Percentiles rank a stretch among this genome's conserved stretches.
Conservation (phyloP, 371 early-diverging fungal genomes). For the Chytridium lagenaria region DNA sequence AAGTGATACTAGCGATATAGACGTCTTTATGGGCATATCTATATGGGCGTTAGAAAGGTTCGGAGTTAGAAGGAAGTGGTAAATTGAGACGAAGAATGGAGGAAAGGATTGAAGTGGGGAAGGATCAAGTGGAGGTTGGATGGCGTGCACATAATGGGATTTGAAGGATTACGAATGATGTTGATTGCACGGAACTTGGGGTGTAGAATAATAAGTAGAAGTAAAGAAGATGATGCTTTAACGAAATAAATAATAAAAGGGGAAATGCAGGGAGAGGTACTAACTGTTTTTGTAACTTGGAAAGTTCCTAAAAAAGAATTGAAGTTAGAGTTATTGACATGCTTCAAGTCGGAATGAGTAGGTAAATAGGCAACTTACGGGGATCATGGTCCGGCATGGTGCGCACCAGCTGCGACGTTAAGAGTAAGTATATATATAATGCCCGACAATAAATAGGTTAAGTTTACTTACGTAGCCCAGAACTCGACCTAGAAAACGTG, state of each 20-base stretch:
- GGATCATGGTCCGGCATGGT: slow-evolving; percentile 17
- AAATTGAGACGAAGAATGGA: too few species aligned
- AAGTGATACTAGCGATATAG: slow-evolving; percentile 11
- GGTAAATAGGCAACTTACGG: slow-evolving; percentile 9
- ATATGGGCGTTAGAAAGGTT: not conserved
- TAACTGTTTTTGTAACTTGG: not conserved
- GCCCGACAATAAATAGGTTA: not conserved
- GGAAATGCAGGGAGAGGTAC: not conserved
- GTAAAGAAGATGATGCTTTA: too few species aligned
- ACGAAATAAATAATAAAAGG: not conserved
- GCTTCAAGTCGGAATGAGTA: too few species aligned
- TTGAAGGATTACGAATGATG: too few species aligned
- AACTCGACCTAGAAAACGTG: slow-evolving; percentile 6
- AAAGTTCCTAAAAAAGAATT: not conserved
- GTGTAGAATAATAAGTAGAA: too few species aligned
- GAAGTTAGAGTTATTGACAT: too few species aligned
- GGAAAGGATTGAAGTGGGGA: not conserved
- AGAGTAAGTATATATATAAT: not conserved
- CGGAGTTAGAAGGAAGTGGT: too few species aligned
- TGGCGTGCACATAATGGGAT: too few species aligned
- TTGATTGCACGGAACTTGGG: too few species aligned
- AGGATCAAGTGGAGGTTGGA: too few species aligned
- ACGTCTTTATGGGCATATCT: slow-evolving; percentile 16
- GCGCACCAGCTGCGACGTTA: slow-evolving; percentile 12
- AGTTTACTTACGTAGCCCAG: slow-evolving; percentile 9